Conservation (phyloP, 2,329 filamentous ascomycete species). For the Trichoderma afroharzianum region DNA sequence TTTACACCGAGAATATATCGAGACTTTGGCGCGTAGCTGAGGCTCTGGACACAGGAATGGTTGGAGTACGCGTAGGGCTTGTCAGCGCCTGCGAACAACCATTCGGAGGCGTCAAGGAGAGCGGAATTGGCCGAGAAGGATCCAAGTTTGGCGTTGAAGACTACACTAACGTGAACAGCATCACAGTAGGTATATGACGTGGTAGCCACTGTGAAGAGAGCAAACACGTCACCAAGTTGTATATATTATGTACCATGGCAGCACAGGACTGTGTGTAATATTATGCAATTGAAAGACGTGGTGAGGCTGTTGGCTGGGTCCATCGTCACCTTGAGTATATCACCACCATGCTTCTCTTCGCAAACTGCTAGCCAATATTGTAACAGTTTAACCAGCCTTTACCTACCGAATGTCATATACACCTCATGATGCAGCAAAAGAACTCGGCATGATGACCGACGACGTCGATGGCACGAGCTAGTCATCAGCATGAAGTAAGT, state of each 20-base stretch:
- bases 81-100: slow-evolving; percentile 18
- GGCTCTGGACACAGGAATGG: slow-evolving; percentile 55
- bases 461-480: background rate
- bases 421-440: background rate
- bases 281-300: background rate
- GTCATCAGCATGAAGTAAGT: background rate
- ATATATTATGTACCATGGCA: background rate
- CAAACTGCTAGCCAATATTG: background rate
- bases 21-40: background rate
- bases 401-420: background rate
- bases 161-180: background rate
- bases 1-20: background rate
- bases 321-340: background rate
- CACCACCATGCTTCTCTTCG: background rate
- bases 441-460: background rate
- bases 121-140: background rate
- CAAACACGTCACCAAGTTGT: background rate
- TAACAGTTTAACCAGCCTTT: background rate
- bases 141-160: background rate
- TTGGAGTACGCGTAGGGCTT: slow-evolving; percentile 59
- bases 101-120: slow-evolving; percentile 1
- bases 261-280: background rate
- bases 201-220: background rate
- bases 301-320: background rate
- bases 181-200: background rate